A percentile compares a stretch with the other conserved stretches of the same genome.
phyloP scores from a whole-genome alignment of 176 grass and related monocot genomes.

The Puccinellia tenuiflora region DNA sequence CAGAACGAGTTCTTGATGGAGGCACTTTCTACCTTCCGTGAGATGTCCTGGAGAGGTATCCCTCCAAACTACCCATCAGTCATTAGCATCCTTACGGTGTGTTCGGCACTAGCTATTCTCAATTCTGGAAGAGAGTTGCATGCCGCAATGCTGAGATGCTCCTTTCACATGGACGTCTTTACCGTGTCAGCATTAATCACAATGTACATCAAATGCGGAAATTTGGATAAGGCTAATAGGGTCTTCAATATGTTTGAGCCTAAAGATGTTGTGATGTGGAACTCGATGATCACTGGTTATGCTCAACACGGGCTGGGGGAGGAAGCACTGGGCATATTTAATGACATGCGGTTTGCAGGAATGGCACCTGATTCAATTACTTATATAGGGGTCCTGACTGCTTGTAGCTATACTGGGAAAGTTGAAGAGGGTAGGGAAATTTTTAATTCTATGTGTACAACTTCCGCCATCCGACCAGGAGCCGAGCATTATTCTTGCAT shows the following conservation, averaged over 20 bases:
- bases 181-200: slow-evolving; percentile 64
- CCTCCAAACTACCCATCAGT: slow-evolving; percentile 56
- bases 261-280: slow-evolving; percentile 84
- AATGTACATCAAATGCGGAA: slow-evolving; percentile 70
- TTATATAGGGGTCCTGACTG: slow-evolving; percentile 69
- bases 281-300: slow-evolving; percentile 80
- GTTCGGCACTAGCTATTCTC: slow-evolving; percentile 51
- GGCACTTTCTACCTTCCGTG: slow-evolving; percentile 43
- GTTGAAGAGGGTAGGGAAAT: slow-evolving; percentile 54
- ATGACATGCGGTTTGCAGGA: slow-evolving; percentile 42
- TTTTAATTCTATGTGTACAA: slow-evolving; percentile 55
- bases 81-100: slow-evolving; percentile 58
- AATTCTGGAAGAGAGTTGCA: slow-evolving; percentile 66
- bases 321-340: slow-evolving; percentile 56
- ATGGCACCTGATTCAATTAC: slow-evolving; percentile 61
- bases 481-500: slow-evolving; percentile 68
- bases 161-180: slow-evolving; percentile 48
- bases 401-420: slow-evolving; percentile 79
- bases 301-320: slow-evolving; percentile 71
- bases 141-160: slow-evolving; percentile 44
- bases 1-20: slow-evolving; percentile 68
- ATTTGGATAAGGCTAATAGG: slow-evolving; percentile 49
- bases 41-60: slow-evolving; percentile 48
- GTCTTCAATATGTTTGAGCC: slow-evolving; percentile 49
- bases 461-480: slow-evolving; percentile 37